These are phyloP conservation scores for Drechslera avenae DNA, from an alignment of 2,329 filamentous ascomycete species.

Conservation along the genomic window DNA sequence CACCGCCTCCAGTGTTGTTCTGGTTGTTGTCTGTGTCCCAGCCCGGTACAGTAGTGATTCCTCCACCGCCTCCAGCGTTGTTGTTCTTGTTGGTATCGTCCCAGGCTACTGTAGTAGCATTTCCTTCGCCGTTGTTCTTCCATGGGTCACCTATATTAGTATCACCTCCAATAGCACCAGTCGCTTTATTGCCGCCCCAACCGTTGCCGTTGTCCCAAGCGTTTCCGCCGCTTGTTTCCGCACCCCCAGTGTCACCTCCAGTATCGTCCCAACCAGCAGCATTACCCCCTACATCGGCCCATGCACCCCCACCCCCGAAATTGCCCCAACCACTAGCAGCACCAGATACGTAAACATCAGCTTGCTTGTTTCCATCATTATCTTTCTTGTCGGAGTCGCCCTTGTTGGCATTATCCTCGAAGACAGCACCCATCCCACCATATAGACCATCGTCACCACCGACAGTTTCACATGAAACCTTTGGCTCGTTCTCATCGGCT, in stretches of 20 bases:
- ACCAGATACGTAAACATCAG: too few species aligned
- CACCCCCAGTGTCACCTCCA: neutral
- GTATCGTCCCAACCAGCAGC: neutral
- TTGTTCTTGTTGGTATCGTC: neutral
- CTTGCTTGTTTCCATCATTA: neutral
- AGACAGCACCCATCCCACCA: neutral
- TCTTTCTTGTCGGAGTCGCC: neutral
- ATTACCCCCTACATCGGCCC: too few species aligned
- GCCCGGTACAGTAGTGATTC: neutral
- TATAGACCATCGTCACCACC: too few species aligned
- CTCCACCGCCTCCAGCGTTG: too few species aligned
- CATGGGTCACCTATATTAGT: too few species aligned
- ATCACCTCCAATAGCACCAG: too few species aligned
- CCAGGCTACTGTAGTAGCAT: neutral
- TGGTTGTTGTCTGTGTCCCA: conserved; percentile 1
- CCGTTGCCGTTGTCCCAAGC: too few species aligned
- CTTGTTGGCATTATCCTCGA: neutral
- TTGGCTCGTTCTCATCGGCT: conserved; percentile 11
- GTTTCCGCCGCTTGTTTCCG: neutral
- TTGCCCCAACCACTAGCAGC: too few species aligned
- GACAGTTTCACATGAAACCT: neutral
- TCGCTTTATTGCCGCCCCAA: too few species aligned
- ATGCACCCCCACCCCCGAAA: too few species aligned
- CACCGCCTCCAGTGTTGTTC: neutral
- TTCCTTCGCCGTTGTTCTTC: neutral